Evolutionary conservation across 2,329 filamentous ascomycete genomes (phyloP), one percentile per base, ranked within the genome.

Genomic region (Microascus cirrosus): DNA sequence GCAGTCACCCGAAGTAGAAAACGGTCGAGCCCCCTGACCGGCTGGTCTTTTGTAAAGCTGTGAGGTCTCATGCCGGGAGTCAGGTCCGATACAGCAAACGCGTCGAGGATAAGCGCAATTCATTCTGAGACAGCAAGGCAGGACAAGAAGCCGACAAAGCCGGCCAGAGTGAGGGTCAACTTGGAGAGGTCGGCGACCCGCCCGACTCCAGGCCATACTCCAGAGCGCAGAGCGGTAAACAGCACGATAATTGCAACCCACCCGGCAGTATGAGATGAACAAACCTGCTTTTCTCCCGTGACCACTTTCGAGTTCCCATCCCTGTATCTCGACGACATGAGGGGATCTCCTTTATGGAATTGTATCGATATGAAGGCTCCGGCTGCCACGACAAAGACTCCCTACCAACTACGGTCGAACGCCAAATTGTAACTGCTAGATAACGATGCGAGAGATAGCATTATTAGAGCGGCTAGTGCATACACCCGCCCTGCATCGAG

Each of bases 401-500:
- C 34, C 28, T 32, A 36, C 48, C 42, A 24, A 11, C 25, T 15
- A 13, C 52, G 22, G 10, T 11, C n/a, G 25, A 45, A 48, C n/a
- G 15, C 35, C 15, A n/a, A 24, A 10, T 24, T 76, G 71, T 92
- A 92, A 59, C 83, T 77, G 55, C 79, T 80, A 3, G 84, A 76
- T n/a, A 91, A 72, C 5, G 87, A 85, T 18, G 87, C 87, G 5
- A 91, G 76, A 59, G 90, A 78, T 59, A 89, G 75, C 60, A 91
- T 87, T 59, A 90, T 77, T 58, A 92, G 74, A 5, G 89, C 85
- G 2, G 90, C 78, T 65, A 91, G 85, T 2, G 85, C 86, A 67
- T 91, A 90, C 53, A 90, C 87, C 88, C 88, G 92, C 7, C 80
- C 85, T 15, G 85, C 75, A 68, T 92, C 92, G n/a, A 88, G 60